phyloP scores from a whole-genome alignment of 306 rosid genomes.

The Cyamopsis tetragonoloba region DNA sequence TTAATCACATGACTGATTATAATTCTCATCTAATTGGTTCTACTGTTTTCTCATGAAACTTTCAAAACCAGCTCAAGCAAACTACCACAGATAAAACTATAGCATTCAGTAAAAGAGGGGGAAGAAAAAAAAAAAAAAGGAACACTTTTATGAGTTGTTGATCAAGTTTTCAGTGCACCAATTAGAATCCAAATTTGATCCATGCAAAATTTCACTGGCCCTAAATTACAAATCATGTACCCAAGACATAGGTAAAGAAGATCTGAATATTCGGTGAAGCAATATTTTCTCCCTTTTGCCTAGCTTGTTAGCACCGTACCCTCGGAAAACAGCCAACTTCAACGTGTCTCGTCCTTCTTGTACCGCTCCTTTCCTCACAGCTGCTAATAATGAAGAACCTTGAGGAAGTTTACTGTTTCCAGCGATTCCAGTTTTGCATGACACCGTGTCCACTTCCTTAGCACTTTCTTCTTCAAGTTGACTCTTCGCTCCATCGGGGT shows the following conservation, averaged over 20 bases:
- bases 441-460: slow-evolving; percentile 31
- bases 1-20: not conserved
- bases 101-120: too few relatives aligned
- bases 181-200: not conserved
- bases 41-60: not conserved
- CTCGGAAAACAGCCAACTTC: slow-evolving; percentile 47
- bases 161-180: not conserved
- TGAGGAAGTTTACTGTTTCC: slow-evolving; percentile 23
- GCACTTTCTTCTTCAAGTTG: slow-evolving; percentile 19
- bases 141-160: not conserved
- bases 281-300: slow-evolving; percentile 53
- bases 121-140: not conserved
- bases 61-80: not conserved
- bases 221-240: slow-evolving; percentile 28
- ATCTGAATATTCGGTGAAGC: slow-evolving; percentile 62
- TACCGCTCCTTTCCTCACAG: slow-evolving; percentile 47
- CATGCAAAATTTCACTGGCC: not conserved
- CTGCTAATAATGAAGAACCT: slow-evolving; percentile 50
- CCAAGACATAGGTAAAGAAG: slow-evolving; percentile 64
- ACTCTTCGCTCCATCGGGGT: slow-evolving; percentile 28
- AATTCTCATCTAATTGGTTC: not conserved
- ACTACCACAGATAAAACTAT: not conserved
- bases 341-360: slow-evolving; percentile 67
- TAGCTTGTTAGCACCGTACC: slow-evolving; percentile 45
- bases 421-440: slow-evolving; percentile 28